Evolutionary conservation across 176 grass and related monocot genomes (phyloP), one percentile per base, ranked within the genome.

Genomic region (Chrysopogon serrulatus): DNA sequence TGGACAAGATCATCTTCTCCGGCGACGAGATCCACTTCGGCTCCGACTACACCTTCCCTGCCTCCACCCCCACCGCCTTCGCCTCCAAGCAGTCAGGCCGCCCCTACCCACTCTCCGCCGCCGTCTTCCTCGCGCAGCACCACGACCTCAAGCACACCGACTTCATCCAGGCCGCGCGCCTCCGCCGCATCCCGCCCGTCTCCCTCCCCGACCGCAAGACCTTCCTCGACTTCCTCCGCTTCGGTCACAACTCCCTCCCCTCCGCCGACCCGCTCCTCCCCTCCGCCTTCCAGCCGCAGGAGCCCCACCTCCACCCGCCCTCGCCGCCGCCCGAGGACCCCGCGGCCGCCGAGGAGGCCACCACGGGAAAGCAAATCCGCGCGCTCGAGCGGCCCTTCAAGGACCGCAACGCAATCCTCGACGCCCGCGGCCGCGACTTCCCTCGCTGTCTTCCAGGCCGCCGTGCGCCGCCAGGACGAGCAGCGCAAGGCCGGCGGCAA

Each of bases 71-170:
- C n/a, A 98, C 96, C 42, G 91, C 85, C 54, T 98, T 92, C 85
- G 57, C 90, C 30, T 95, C 91, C 76, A 98, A 98, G 93, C 90
- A 85, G 87, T 87, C 83, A 2, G 91, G 89, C 77, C 89, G 91
- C 28, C 83, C 90, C 87, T 98, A 95, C 83, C 56, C 91, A 1
- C 96, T 95, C 56, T 92, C 90, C 76, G 74, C 93, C 72, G 92
- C 94, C 36, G 79, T 95, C 87, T 95, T 98, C 93, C 94, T 98
- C 76, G 86, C 90, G 40, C 92, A 90, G 69, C 90, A 98, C 76
- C 87, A 92, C 82, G 78, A 92, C 76, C 81, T 98, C 76, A 93
- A 95, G 81, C 92, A 98, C 89, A 98, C 93, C 23, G 96, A 98
- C 57, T 95, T 93, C 82, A 87, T 98, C 67, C 96, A 98, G 79